phyloP scores from a whole-genome alignment of 2,329 filamentous ascomycete species.

The Trichoderma sp. region DNA sequence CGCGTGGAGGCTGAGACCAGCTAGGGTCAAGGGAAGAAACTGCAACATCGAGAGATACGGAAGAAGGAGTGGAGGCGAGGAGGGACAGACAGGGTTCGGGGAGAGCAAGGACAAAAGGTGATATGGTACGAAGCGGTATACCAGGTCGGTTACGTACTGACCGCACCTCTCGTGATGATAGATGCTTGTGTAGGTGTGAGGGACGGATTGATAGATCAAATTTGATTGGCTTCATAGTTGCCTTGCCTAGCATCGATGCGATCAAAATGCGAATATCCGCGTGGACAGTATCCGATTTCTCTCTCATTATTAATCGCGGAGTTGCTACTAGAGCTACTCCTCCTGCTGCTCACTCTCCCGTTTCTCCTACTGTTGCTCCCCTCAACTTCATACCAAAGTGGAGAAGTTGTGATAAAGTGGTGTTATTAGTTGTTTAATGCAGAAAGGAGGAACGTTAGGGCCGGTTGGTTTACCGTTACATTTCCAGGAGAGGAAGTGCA shows the following conservation, averaged over 20 bases:
- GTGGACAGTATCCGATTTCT: conserved; percentile 1
- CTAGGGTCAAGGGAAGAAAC: conserved; percentile 17
- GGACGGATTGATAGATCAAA: neutral
- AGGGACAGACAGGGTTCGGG: neutral
- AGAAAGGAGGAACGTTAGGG: conserved; percentile 1
- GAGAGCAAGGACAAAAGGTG: neutral
- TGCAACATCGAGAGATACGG: conserved; percentile 21
- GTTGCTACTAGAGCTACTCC: conserved; percentile 5
- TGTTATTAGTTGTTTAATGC: neutral
- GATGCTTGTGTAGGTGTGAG: neutral
- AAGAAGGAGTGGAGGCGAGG: conserved; percentile 9
- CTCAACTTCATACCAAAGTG: conserved; percentile 7
- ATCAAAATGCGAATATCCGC: neutral
- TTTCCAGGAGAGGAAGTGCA: conserved; percentile 20
- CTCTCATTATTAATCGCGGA: neutral
- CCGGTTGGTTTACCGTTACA: conserved; percentile 17
- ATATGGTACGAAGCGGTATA: neutral
- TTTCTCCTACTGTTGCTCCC: conserved; percentile 9
- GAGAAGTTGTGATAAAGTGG: conserved; percentile 10
- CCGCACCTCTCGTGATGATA: neutral
- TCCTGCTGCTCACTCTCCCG: neutral
- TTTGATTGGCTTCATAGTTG: neutral
- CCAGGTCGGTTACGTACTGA: neutral
- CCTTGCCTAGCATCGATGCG: conserved; percentile 1
- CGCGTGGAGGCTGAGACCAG: conserved; percentile 17